Evolutionary conservation across 768 basidiomycete species (phyloP), one percentile per base, ranked within the genome.

Genomic region (Trichaptum fuscoviolaceum): DNA sequence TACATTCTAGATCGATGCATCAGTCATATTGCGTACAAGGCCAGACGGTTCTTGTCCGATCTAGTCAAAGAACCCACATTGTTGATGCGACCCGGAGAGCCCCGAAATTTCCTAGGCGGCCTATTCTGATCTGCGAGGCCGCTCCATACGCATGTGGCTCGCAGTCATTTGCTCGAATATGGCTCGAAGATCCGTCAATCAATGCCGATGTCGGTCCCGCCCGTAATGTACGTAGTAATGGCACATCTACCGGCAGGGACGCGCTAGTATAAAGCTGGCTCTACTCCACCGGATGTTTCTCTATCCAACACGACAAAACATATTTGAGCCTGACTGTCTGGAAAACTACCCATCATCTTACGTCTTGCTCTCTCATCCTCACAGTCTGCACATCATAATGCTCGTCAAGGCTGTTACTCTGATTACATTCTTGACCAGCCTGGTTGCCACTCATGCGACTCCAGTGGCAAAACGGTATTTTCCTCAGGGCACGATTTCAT

Each of bases 401-500:
- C 24, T 34, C 59, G 24, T 9, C 59, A 34, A 61, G 24, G 59
- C 30, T 3, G 2, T 61, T 61, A 25, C 59, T 24, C 23, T 61
- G 59, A 34, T 61, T 18, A 25, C 59, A 7, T 61, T 25, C 15
- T 61, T 34, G 59, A 15, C 25, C 25, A 25, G 64, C 26, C 35
- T 65, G 7, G n/a, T 65, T 52, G 25, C 57, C 1, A 15, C 58
- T n/a, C n/a, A 35, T 7, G 25, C 62, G 30, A 25, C 59, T 27
- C 63, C 3, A 25, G 9, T 52, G 42, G 42, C 12, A 20, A 52
- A 52, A 12, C 12, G 42, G 18, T 64, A 30, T 12, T 63, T 35
- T 18, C 27, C 64, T 68, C 68, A 20, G 42, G 73, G 76, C 52
- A 68, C 67, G 9, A 81, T 80, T 64, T 35, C 63, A n/a, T 62